Evolutionary conservation across 306 rosid genomes (phyloP).

Genomic region (Ammopiptanthus mongolicus): DNA sequence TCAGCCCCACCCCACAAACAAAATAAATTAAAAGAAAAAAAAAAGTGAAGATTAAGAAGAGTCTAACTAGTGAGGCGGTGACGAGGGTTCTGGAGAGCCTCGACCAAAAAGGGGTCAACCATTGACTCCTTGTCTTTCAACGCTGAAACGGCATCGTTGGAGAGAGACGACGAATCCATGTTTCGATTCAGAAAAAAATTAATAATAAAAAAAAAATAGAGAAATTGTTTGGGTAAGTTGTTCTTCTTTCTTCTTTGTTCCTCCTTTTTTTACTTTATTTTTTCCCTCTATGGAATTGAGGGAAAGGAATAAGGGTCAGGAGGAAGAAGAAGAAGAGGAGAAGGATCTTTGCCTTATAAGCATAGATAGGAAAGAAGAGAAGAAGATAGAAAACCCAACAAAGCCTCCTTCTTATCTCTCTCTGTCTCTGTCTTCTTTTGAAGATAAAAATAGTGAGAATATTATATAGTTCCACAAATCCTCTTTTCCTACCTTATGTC

Average conservation of each 20-base stretch:
- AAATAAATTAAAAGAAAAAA: neutral
- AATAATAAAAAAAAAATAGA: too few relatives aligned
- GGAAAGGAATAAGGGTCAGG: constrained; percentile 29
- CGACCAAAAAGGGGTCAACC: constrained; percentile 90
- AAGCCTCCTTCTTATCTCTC: neutral
- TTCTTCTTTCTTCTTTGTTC: neutral
- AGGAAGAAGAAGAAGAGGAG: constrained; percentile 25
- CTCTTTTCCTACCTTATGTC: neutral
- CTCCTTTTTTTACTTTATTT: neutral
- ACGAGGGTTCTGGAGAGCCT: constrained; percentile 92
- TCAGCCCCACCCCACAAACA: neutral
- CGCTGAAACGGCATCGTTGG: constrained; percentile 34
- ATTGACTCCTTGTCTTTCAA: constrained; percentile 53
- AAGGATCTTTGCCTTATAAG: constrained; percentile 33
- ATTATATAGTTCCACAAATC: neutral
- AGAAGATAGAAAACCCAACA: neutral
- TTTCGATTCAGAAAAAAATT: neutral
- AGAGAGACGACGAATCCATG: constrained; percentile 52
- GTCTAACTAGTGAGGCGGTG: constrained; percentile 78
- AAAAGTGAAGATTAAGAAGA: neutral
- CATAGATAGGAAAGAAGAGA: neutral
- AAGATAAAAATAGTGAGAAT: neutral
- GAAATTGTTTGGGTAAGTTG: neutral
- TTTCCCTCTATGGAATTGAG: constrained; percentile 9
- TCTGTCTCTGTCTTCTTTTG: neutral